Percentiles rank a stretch among this genome's conserved stretches.
phyloP scores from a whole-genome alignment of 1,284 basidiomycete species.

The Rhodotorula sp. region DNA sequence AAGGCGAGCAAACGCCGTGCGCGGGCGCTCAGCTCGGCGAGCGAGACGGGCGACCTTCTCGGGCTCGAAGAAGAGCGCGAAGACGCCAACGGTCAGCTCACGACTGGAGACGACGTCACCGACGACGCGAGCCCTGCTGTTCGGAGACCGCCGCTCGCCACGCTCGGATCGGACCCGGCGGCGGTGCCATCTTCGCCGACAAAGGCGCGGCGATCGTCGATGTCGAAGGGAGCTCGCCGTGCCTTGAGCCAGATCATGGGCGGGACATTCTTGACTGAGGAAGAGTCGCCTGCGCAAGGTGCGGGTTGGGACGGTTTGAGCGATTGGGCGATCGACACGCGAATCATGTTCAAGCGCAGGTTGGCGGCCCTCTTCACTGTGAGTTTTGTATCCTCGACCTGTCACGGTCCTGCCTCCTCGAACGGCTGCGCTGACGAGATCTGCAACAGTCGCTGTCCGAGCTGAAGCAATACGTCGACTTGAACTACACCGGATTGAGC shows the following conservation, averaged over 20 bases:
- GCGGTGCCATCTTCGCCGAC: neutral
- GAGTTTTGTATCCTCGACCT: conserved; percentile 12
- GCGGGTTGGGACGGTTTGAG: conserved; percentile 65
- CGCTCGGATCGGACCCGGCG: no score
- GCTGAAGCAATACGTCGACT: conserved; percentile 84
- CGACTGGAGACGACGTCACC: neutral
- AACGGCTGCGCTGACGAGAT: neutral
- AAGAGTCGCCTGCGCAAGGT: conserved; percentile 49
- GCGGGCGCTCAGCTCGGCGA: conserved; percentile 10
- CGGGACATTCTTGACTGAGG: conserved; percentile 51
- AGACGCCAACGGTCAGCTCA: neutral
- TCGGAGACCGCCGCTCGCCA: neutral
- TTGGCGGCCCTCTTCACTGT: conserved; percentile 82
- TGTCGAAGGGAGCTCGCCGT: conserved; percentile 18
- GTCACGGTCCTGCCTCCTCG: neutral
- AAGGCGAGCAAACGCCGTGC: neutral
- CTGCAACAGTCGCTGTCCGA: conserved; percentile 60
- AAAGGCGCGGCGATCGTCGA: neutral
- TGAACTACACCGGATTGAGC: conserved; percentile 88
- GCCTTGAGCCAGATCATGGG: conserved; percentile 44
- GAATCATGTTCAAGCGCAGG: conserved; percentile 85
- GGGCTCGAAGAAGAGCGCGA: conserved; percentile 22
- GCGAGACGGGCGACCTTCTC: conserved; percentile 34
- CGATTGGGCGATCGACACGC: conserved; percentile 83
- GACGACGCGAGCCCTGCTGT: neutral